These are phyloP conservation scores for Trapa bicornis DNA, from an alignment of 345 rosid species.

Conservation along the genomic window DNA sequence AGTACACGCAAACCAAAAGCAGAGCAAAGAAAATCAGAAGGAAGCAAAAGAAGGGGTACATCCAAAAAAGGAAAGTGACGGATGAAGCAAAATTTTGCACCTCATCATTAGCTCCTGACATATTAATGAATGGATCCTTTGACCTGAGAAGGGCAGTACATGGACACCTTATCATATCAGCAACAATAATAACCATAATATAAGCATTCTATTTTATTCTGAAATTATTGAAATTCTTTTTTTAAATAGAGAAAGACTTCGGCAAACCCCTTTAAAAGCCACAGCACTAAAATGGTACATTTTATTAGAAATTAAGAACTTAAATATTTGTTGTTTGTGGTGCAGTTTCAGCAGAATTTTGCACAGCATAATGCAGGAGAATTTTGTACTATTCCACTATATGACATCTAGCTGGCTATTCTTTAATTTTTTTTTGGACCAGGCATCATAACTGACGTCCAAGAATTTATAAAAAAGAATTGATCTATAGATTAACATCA, in stretches of 20 bases:
- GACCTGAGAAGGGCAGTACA: constrained; percentile 10
- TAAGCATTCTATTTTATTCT: not conserved
- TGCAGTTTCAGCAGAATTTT: no score
- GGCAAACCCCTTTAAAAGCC: no score
- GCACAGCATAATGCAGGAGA: no score
- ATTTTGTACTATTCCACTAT: no score
- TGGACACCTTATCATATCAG: not conserved
- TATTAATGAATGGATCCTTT: constrained; percentile 18
- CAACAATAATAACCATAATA: not conserved
- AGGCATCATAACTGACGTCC: not conserved
- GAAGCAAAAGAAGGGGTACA: not conserved
- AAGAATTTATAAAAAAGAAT: not conserved
- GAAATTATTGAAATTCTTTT: not conserved
- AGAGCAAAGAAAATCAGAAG: not conserved
- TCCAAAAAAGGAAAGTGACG: not conserved
- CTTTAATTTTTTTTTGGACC: not conserved
- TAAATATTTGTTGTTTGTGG: no score
- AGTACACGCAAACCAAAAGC: not conserved
- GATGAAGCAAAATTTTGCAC: constrained; percentile 6
- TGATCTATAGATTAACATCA: not conserved
- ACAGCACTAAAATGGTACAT: no score
- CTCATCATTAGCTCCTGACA: constrained; percentile 24
- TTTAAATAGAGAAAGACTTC: no score
- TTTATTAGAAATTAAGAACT: no score
- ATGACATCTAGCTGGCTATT: not conserved